phyloP scores from a whole-genome alignment of 192 early-diverging fungal genomes.

The Linnemannia elongata region DNA sequence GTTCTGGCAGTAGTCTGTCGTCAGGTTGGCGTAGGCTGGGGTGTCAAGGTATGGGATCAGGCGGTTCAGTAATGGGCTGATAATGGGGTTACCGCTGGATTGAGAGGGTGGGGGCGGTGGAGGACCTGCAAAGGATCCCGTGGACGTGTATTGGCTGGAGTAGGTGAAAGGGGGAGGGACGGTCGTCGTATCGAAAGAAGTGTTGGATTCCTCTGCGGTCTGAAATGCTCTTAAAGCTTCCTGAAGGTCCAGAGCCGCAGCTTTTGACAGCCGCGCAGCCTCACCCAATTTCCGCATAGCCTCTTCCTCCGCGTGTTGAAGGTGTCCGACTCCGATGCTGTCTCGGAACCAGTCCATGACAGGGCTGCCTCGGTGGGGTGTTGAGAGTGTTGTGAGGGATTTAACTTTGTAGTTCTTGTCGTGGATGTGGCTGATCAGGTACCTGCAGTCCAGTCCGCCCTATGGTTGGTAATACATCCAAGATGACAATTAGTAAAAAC shows the following conservation, averaged over 20 bases:
- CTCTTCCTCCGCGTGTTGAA: conserved; percentile 55
- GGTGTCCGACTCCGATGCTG: conserved; percentile 82
- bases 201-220: neutral
- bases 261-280: conserved; percentile 41
- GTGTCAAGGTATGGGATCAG: conserved; percentile 84
- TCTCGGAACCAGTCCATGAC: conserved; percentile 97
- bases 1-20: conserved; percentile 85
- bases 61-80: conserved; percentile 58
- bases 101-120: conserved; percentile 38
- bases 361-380: conserved; percentile 92
- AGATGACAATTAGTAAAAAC: neutral
- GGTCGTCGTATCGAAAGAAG: neutral
- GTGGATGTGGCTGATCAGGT: conserved; percentile 87
- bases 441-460: conserved; percentile 95
- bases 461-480: conserved; percentile 14
- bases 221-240: neutral
- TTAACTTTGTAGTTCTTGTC: conserved; percentile 75
- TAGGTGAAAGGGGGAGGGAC: neutral
- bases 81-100: conserved; percentile 1
- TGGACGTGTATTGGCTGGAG: conserved; percentile 6
- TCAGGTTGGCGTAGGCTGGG: conserved; percentile 91
- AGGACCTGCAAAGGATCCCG: conserved; percentile 44
- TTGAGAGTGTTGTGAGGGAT: conserved; percentile 92
- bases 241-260: conserved; percentile 24
- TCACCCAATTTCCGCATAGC: conserved; percentile 45